Conservation (phyloP, 306 rosid genomes). For the Ammopiptanthus mongolicus region DNA sequence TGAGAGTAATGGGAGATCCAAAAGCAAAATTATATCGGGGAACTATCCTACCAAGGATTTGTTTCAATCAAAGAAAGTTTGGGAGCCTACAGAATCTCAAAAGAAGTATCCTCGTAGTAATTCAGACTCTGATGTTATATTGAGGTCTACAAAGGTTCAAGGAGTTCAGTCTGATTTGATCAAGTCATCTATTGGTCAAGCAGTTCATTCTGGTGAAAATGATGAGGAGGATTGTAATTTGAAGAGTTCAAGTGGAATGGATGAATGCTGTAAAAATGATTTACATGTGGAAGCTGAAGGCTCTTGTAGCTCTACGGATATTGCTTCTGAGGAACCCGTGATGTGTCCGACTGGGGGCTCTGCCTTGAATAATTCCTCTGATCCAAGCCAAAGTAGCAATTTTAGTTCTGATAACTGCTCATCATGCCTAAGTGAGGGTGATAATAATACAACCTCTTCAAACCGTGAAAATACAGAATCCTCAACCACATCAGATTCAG, state of each 20-base stretch:
- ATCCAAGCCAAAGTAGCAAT: conserved; percentile 39
- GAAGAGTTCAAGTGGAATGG: conserved; percentile 46
- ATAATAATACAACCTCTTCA: conserved; percentile 66
- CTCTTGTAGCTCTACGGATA: conserved; percentile 38
- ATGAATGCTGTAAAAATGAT: conserved; percentile 40
- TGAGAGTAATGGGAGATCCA: conserved; percentile 66
- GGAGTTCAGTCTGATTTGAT: conserved; percentile 37
- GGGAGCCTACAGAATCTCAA: conserved; percentile 85
- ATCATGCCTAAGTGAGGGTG: conserved; percentile 85
- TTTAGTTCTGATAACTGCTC: conserved; percentile 76
- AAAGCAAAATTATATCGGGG: conserved; percentile 53
- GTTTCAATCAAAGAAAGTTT: conserved; percentile 71
- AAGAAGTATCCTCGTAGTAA: conserved; percentile 67
- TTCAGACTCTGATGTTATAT: conserved; percentile 67
- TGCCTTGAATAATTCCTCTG: conserved; percentile 35
- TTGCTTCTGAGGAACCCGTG: conserved; percentile 42
- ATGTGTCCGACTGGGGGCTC: conserved; percentile 20
- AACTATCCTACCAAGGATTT: conserved; percentile 55
- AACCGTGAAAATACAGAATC: conserved; percentile 76
- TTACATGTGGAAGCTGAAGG: conserved; percentile 34
- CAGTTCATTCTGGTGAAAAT: conserved; percentile 35
- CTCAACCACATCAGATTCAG: conserved; percentile 86
- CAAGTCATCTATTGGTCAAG: conserved; percentile 48
- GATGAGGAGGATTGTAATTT: conserved; percentile 38
- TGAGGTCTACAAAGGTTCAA: conserved; percentile 44